phyloP scores from a whole-genome alignment of 305 asterid genomes.

The Petunia hybrid region DNA sequence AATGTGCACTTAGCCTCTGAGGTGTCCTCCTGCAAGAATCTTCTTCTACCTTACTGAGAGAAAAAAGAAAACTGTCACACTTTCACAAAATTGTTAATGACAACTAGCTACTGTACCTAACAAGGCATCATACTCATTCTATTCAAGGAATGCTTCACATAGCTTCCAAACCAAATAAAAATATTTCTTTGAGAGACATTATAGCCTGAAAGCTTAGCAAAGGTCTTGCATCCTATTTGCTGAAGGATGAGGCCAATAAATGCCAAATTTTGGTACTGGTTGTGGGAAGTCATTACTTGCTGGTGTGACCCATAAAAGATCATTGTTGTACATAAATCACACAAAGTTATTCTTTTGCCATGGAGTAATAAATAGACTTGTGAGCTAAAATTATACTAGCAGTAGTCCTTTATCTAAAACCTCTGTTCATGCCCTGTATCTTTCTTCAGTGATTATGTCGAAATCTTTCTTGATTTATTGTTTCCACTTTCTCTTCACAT shows the following conservation, averaged over 20 bases:
- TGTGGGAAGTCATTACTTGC: background rate
- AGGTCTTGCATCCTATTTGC: constrained; percentile 35
- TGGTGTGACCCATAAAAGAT: background rate
- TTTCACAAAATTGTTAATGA: constrained; percentile 37
- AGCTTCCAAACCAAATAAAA: constrained; percentile 20
- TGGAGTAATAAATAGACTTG: background rate
- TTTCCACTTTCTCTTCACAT: background rate
- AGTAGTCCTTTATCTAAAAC: background rate
- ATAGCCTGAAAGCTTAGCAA: constrained; percentile 36
- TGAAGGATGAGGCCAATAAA: constrained; percentile 36
- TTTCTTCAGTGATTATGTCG: background rate
- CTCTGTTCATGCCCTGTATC: background rate
- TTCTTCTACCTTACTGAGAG: constrained; percentile 11
- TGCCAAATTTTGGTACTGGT: constrained; percentile 35
- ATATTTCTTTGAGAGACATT: constrained; percentile 31
- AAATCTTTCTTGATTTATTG: background rate
- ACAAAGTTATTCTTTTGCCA: background rate
- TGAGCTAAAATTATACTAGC: background rate
- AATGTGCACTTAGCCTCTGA: constrained; percentile 28
- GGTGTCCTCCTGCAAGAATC: constrained; percentile 32
- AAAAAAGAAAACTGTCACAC: background rate
- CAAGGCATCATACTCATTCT: constrained; percentile 35
- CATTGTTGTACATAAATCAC: background rate
- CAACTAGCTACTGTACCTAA: constrained; percentile 36
- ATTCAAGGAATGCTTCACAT: constrained; percentile 33